Base-by-base conservation (phyloP, 768 basidiomycete genomes). In the Rossbeevera mucosa region DNA sequence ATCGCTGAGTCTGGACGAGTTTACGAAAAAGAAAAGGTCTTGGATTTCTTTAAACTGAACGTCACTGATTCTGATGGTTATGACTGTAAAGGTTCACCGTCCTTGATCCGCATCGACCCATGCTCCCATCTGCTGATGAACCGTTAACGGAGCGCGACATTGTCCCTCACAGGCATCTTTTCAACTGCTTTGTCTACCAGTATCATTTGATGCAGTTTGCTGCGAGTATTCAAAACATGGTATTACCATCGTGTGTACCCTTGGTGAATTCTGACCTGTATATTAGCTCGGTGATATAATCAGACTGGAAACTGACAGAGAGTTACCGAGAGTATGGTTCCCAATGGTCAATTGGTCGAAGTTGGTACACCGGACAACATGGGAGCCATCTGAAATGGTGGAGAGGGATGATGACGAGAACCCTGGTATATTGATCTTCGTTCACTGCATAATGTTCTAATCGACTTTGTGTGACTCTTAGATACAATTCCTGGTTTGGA, bases 131-230 rank as follows among this genome's bases (percentile, higher is more conserved):
- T 4, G 57, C 54, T 20, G 66, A 66, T 50, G 69, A 66, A 42
- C 47, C 55, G 14, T 54, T 50, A 25, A 50, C 58, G 48, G 63
- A 66, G 13, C 54, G 68, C n/a, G 76, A 78, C 7, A 68, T 75
- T 12, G 81, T 80, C 0, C 79, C 82, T 0, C 87, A 89, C 66
- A 79, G 82, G 36, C 81, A 83, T 62, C 71, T 91, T 7, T 91
- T 91, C 58, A 72, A 87, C 51, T 86, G 83, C 46, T 90, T 84
- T 58, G 78, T 86, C 25, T 89, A 86, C 63, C 85, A 91, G 54
- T 77, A 72, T 49, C 78, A 79, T 52, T 57, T 75, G 46, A 72
- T 76, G 62, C 67, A 63, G 12, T 75, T 78, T 54, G 62, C 69
- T 3, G 51, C 54, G 8, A 54, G 62, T 11, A 50, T 76, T 5